Percentiles rank a stretch among this genome's conserved stretches.
These are phyloP conservation scores for Ajuga reptans DNA, from an alignment of 305 asterid species.

Conservation along the genomic window DNA sequence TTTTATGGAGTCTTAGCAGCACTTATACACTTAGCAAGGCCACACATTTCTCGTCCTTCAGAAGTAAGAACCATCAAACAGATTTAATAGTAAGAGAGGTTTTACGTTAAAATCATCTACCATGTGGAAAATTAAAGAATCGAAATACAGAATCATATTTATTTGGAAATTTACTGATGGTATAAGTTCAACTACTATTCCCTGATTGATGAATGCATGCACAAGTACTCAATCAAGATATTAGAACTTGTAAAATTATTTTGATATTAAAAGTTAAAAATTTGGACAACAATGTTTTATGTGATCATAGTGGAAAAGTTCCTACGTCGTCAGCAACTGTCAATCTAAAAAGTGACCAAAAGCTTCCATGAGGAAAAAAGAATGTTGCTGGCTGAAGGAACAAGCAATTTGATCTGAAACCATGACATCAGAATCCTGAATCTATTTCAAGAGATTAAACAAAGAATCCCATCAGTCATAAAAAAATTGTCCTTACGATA, in stretches of 20 bases:
- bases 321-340: background rate
- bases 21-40: background rate
- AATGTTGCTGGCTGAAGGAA: background rate
- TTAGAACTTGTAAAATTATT: too few species aligned
- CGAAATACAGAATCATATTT: background rate
- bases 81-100: background rate
- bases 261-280: background rate
- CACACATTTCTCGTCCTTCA: background rate
- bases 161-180: background rate
- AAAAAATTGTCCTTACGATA: conserved; percentile 51
- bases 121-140: background rate
- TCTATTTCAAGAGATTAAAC: background rate
- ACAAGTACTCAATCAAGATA: background rate
- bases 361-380: background rate
- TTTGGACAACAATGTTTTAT: background rate
- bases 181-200: background rate
- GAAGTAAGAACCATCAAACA: background rate
- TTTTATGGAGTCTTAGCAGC: background rate
- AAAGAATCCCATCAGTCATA: background rate
- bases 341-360: background rate
- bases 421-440: background rate
- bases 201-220: background rate
- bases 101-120: background rate
- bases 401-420: conserved; percentile 3
- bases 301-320: background rate